phyloP scores from a whole-genome alignment of 768 basidiomycete genomes.

The Tephrocybe rancida region DNA sequence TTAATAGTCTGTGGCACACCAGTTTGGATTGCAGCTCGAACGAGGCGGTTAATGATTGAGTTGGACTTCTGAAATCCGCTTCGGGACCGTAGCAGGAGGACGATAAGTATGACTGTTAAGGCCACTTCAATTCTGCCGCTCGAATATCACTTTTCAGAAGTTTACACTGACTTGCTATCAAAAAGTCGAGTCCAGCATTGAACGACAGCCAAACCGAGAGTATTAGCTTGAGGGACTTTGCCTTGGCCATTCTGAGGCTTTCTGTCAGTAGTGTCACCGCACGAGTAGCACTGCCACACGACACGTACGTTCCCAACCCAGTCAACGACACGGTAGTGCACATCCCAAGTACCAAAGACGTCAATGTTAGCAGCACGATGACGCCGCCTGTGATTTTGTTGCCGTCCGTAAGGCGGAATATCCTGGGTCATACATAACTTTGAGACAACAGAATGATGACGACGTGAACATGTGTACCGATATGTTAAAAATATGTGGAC shows the following conservation, averaged over 20 bases:
- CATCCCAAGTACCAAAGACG: neutral
- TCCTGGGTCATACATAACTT: neutral
- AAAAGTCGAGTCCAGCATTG: neutral
- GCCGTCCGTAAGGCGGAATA: neutral
- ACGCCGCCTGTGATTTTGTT: neutral
- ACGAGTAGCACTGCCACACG: neutral
- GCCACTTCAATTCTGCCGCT: neutral
- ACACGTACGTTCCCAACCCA: neutral
- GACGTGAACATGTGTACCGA: neutral
- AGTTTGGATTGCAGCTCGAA: neutral
- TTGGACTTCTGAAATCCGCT: neutral
- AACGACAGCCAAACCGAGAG: conserved; percentile 1
- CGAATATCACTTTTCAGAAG: neutral
- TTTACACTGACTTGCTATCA: neutral
- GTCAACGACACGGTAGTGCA: neutral
- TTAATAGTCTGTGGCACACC: neutral
- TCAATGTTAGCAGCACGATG: neutral
- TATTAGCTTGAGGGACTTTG: neutral
- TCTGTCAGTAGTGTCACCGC: too few relatives aligned
- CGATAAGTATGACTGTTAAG: neutral
- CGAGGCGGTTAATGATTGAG: neutral
- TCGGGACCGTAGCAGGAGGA: neutral
- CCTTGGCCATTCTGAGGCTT: neutral
- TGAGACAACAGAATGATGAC: neutral
- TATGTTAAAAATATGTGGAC: conserved; percentile 3